Evolutionary conservation across 768 basidiomycete species (phyloP), one percentile per base, ranked within the genome.

Genomic region (Cystobasidium onofrii): DNA sequence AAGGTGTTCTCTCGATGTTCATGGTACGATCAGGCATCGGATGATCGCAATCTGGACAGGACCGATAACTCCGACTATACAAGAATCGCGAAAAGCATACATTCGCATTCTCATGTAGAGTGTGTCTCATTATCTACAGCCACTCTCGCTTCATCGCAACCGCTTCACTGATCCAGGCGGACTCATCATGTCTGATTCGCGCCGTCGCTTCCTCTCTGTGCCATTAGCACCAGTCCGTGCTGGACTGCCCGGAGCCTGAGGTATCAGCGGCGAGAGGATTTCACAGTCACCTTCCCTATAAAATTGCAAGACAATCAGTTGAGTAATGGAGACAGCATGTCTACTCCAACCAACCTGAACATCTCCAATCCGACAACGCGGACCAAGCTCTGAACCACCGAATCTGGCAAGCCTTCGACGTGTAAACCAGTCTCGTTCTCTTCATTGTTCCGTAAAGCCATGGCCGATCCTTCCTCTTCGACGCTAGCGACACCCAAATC

Each of bases 211-310:
- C 31, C 39, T 60, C 52, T 71, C 69, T 55, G 69, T 39, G 10
- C 33, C 29, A 33, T 34, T 43, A 12, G n/a, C n/a, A n/a, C 54
- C 54, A 41, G 29, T 20, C 3, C 69, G 31, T 12, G 27, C 33
- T 25, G 52, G 20, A 41, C 54, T 36, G 25, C 69, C 69, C 25
- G 50, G n/a, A 3, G 4, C 64, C 12, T 44, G 39, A 6, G 39
- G 69, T 39, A 55, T 36, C 31, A 57, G 50, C 23, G 69, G 69
- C n/a, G 29, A 52, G 1, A 71, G 55, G 7, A 71, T 27, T 71
- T 71, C 69, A 36, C 69, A 71, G 15, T 71, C 69, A 29, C 69
- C 69, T 23, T 71, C 44, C 27, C 69, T 55, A 20, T 13, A 67
- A 12, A 46, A 9, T 50, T 29, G 25, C 2, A 64, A 60, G 6